Base-by-base conservation (phyloP, 108 stramenopile genomes). In the Conticribra guillardii region DNA sequence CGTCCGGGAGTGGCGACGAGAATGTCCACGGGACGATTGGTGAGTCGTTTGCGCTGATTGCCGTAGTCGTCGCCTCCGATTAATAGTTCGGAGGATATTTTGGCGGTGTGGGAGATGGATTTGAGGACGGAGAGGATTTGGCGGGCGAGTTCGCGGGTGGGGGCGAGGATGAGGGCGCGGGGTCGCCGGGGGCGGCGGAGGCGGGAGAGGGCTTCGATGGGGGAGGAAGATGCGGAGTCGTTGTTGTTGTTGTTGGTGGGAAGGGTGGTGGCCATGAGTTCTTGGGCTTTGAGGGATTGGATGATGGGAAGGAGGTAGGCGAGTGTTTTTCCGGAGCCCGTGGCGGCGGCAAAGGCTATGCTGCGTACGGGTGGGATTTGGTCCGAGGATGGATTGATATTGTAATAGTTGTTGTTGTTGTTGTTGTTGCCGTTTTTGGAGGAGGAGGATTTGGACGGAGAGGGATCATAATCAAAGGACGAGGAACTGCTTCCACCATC, bases 1-100 rank as follows among this genome's bases (percentile, higher is more conserved):
- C 98, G 80, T 46, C 98, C 98, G 8, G 96, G 96, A 30, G 96
- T 96, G 3, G 93, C 94, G 0, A 98, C 96, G 27, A 98, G 71
- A 5, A 98, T 69, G 82, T 98, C 97, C 23, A 96, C 80, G 49
- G 88, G 83, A 2, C 92, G 85, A 48, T 46, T 52, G 24, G 85
- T 61, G 51, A 96, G 62, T 29, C 70, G 74, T 58, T 85, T 83
- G 8, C 85, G 79, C 71, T 97, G 97, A 49, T 71, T 69, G 7
- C 96, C 95, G 44, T 88, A 86, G 55, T 94, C 91, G 60, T 95
- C 93, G 22, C 98, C 97, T 31, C 96, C 97, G n/a, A 94, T 79
- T 18, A 96, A 60, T 2, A 83, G 82, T 34, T 87, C 87, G 26
- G 82, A 76, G 41, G 93, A 94, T 44, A 98, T 61, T 76, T 98